A percentile compares a stretch with the other conserved stretches of the same genome.
Evolutionary conservation across 1,284 basidiomycete species (phyloP).

Genomic region (Rhodotorula sp.): DNA sequence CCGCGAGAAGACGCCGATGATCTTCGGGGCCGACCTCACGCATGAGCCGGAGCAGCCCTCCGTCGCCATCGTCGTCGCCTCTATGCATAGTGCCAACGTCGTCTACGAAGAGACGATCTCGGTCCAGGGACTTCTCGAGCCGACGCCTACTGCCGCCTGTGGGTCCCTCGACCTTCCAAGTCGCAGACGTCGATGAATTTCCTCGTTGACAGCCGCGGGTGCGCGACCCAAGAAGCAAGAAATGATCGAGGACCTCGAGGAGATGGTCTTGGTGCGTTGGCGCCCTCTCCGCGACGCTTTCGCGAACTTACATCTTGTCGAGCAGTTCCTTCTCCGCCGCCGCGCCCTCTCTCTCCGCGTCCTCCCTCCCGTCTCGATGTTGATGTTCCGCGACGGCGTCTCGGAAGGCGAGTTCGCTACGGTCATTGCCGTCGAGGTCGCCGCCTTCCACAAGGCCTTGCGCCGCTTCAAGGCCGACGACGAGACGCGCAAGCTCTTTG

Average conservation of each 20-base stretch:
- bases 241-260: background rate
- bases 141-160: background rate
- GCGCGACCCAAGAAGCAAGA: conserved; percentile 11
- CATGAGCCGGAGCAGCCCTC: conserved; percentile 15
- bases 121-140: conserved; percentile 12
- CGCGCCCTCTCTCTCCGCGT: background rate
- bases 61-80: conserved; percentile 2
- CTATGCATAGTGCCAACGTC: conserved; percentile 6
- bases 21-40: conserved; percentile 18
- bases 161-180: too few relatives aligned
- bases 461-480: background rate
- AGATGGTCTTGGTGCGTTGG: conserved; percentile 14
- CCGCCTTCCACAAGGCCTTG: background rate
- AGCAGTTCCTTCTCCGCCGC: conserved; percentile 10
- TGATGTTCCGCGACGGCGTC: conserved; percentile 21
- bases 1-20: background rate
- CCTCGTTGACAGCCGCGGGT: background rate
- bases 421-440: background rate
- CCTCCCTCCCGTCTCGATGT: background rate
- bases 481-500: background rate
- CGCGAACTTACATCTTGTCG: accelerated
- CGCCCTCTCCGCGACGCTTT: too few relatives aligned
- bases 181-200: background rate
- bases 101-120: conserved; percentile 1
- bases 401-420: conserved; percentile 11